These are phyloP conservation scores for Lentinula boryana DNA, from an alignment of 768 basidiomycete genomes.

Conservation along the genomic window DNA sequence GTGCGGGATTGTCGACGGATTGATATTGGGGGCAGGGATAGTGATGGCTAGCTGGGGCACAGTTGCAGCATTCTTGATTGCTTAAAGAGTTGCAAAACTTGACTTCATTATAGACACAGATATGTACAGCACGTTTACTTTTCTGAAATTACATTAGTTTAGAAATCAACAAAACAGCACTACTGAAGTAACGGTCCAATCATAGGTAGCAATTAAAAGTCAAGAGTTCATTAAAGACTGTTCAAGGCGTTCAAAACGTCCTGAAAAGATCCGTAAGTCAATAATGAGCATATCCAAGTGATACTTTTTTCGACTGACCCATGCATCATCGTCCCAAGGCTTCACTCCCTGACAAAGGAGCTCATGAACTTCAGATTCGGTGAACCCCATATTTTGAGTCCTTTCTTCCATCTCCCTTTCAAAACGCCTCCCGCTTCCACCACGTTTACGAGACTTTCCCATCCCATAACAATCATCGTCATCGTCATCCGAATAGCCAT, in stretches of 20 bases:
- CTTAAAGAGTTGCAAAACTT: slow-evolving; percentile 7
- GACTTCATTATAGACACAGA: no score
- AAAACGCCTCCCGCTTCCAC: not conserved
- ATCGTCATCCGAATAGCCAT: not conserved
- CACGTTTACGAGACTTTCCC: not conserved
- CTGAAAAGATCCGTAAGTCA: not conserved
- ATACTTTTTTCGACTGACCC: slow-evolving; percentile 18
- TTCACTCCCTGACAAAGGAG: slow-evolving; percentile 32
- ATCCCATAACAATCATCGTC: not conserved
- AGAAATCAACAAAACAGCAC: not conserved
- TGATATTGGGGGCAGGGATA: slow-evolving; percentile 43
- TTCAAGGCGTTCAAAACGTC: not conserved
- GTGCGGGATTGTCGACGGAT: slow-evolving; percentile 46
- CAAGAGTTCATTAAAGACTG: not conserved
- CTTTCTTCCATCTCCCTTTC: slow-evolving; percentile 14
- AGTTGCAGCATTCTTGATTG: slow-evolving; percentile 48
- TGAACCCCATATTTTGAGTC: slow-evolving; percentile 24
- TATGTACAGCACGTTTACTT: no score
- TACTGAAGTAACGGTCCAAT: no score
- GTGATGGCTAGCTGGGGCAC: slow-evolving; percentile 81
- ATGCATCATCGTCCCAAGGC: slow-evolving; percentile 40
- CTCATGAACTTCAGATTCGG: slow-evolving; percentile 26
- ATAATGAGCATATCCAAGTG: not conserved
- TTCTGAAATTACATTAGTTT: no score
- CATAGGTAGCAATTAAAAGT: no score